phyloP scores from a whole-genome alignment of 805 yeast species.

The Metschnikowia orientalis region DNA sequence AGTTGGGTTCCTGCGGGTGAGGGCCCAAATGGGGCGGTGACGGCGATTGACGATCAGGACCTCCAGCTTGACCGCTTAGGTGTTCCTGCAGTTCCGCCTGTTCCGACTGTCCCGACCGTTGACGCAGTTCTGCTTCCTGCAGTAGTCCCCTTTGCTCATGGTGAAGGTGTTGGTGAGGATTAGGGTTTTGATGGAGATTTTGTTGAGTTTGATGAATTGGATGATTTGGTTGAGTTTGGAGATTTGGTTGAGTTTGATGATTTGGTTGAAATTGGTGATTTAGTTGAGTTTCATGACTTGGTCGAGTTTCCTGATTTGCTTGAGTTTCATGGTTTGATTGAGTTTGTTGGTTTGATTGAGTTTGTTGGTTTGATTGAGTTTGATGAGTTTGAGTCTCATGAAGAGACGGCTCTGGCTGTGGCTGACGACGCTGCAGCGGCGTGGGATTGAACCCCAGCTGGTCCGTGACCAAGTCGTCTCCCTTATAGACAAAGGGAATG shows the following conservation, averaged over 20 bases:
- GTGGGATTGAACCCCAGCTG: conserved; percentile 23
- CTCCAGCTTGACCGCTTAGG: too few species aligned
- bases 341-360: conserved; percentile 1
- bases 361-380: conserved; percentile 2
- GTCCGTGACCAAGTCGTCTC: conserved; percentile 51
- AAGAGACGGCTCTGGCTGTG: not conserved
- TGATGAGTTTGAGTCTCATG: conserved; percentile 1
- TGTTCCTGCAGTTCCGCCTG: too few species aligned
- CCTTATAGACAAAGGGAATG: conserved; percentile 70
- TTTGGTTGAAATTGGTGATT: not conserved
- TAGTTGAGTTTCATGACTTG: not conserved
- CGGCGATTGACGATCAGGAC: too few species aligned
- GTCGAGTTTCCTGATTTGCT: not conserved
- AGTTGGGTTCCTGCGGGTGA: not conserved
- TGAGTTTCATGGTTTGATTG: not conserved
- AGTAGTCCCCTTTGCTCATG: too few species aligned
- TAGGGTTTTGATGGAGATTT: too few species aligned
- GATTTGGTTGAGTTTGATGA: not conserved
- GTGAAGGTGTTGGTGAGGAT: too few species aligned
- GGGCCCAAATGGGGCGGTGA: too few species aligned
- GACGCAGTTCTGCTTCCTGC: too few species aligned
- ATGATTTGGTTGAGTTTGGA: too few species aligned
- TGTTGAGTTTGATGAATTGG: too few species aligned
- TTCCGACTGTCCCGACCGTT: too few species aligned
- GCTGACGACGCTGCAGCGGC: conserved; percentile 14